Percentiles rank a stretch among this genome's conserved stretches.
Conservation (phyloP, 2,329 filamentous ascomycete species). For the Capronia americana region DNA sequence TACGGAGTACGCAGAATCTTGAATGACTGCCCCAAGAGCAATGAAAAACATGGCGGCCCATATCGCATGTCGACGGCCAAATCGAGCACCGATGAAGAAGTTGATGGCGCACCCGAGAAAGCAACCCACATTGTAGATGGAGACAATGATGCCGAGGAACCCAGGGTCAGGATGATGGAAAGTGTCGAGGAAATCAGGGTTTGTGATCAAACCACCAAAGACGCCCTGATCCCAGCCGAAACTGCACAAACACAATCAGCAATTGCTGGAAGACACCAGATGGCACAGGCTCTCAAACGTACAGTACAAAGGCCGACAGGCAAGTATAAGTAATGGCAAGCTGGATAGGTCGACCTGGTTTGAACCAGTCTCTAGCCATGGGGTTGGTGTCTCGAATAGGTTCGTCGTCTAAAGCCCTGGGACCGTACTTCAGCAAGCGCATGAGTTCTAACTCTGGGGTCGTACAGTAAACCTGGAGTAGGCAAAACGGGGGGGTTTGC, state of each 20-base stretch:
- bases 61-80: slow-evolving; percentile 45
- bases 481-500: slow-evolving; percentile 9
- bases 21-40: slow-evolving; percentile 46
- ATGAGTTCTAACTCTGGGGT: slow-evolving; percentile 16
- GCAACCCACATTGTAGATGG: slow-evolving; percentile 36
- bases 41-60: slow-evolving; percentile 46
- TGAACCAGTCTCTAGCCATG: slow-evolving; percentile 24
- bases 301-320: slow-evolving; percentile 26
- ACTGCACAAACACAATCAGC: background rate
- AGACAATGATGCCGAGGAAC: background rate
- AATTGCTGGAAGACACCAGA: too few species aligned
- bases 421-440: too few species aligned
- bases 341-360: slow-evolving; percentile 34
- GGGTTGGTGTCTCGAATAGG: too few species aligned
- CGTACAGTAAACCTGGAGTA: slow-evolving; percentile 16
- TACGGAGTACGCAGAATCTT: slow-evolving; percentile 44
- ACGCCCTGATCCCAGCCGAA: slow-evolving; percentile 51
- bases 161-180: slow-evolving; percentile 27
- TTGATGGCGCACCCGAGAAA: slow-evolving; percentile 44
- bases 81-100: slow-evolving; percentile 44
- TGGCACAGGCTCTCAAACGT: slow-evolving; percentile 4
- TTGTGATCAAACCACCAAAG: slow-evolving; percentile 44
- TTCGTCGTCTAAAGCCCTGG: too few species aligned
- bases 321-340: slow-evolving; percentile 49
- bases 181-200: slow-evolving; percentile 43